Evolutionary conservation across 495 filamentous ascomycete genomes (phyloP), one percentile per base, ranked within the genome.

Genomic region (Xylaria telfairii): DNA sequence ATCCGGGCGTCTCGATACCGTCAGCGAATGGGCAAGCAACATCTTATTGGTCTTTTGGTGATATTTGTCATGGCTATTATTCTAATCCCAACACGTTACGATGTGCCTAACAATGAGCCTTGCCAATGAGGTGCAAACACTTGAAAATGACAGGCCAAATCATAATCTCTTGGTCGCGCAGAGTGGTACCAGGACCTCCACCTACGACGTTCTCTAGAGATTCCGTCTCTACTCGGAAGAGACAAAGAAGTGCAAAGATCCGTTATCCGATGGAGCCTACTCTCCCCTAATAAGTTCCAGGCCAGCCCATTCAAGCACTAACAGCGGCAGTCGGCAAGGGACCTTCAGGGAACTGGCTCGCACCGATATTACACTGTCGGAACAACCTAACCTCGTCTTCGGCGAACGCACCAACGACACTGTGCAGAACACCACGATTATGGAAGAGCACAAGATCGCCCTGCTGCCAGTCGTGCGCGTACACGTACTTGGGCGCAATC

Each of bases 381-480:
- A 94, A 93, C 68, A 94, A 71, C 32, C 91, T 79, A 30, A 92
- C 87, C 81, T 93, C 91, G 42, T 91, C 89, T 21, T 88, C 85
- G 53, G 85, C 86, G 78, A 94, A 93, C 1, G 90, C 90, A 1
- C 91, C 92, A 0, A 92, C 91, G 46, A 93, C 91, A 4, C 87
- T 88, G 77, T 94, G 91, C 63, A 93, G 72, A 26, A 92, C 85
- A 1, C 91, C 91, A 12, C 90, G 87, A 75, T 93, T 93, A 73
- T 93, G 89, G 46, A 93, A 93, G 41, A 93, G 77, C 4, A 92
- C 91, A 64, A 92, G 78, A 72, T 92, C 91, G 9, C 91, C 90
- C 73, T 92, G 89, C 71, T 88, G 84, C 91, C 91, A 93, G 72
- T 93, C 91, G 78, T 93, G 90, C 13, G 90, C 78, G 78, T 92